Base-by-base conservation (phyloP, 768 basidiomycete genomes). In the Astraeus odoratus region DNA sequence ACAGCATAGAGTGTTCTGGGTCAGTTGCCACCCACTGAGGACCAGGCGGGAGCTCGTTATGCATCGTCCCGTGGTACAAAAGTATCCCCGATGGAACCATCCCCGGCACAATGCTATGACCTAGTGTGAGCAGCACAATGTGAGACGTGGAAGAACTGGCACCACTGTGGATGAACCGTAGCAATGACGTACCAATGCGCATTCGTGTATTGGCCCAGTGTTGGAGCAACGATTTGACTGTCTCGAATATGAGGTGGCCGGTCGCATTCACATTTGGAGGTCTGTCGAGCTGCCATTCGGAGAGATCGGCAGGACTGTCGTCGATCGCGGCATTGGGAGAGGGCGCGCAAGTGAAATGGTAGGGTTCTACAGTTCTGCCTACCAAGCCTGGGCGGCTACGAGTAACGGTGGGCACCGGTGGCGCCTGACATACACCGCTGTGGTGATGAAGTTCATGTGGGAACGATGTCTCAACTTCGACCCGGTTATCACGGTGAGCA, bases 161-260 rank as follows among this genome's bases (percentile, higher is more conserved):
- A n/a, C n/a, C n/a, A n/a, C n/a, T n/a, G n/a, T n/a, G n/a, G n/a
- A n/a, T n/a, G n/a, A n/a, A n/a, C n/a, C n/a, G n/a, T n/a, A n/a
- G n/a, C n/a, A n/a, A n/a, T n/a, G 19, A 16, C 50, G 13, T 25
- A 57, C 68, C 67, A 50, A 66, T 68, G n/a, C 62, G 61, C 39
- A 61, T 62, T 9, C 62, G 56, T 1, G 64, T 66, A 44, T 69
- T 69, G 2, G 67, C 57, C 67, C 67, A 70, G 20, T 63, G 58
- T 38, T 71, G 69, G 12, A 71, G 57, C 5, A 68, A 48, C 4
- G 63, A 58, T 31, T 52, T 51, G 10, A 68, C 54, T 2, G 61
- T 58, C 29, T 65, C 61, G 39, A 70, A 71, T 13, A 69, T 51
- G 26, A 69, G 51, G 41, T 66, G 56, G 12, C 54, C 48, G 3